These are phyloP conservation scores for Penicillium ucsense DNA, from an alignment of 495 filamentous ascomycete genomes.

Conservation along the genomic window DNA sequence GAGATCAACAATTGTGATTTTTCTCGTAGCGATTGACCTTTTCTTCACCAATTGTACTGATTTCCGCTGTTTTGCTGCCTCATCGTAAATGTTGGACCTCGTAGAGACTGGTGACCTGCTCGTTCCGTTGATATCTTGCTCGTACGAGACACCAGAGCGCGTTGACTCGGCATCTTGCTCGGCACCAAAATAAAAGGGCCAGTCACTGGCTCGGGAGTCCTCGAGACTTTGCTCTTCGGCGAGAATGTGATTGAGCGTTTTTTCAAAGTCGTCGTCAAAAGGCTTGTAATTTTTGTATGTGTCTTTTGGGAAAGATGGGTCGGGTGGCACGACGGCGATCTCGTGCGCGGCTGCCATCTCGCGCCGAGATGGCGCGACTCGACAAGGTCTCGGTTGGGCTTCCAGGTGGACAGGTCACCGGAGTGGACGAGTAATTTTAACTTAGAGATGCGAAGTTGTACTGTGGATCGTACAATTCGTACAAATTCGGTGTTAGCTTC, in stretches of 20 bases:
- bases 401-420: too few species aligned
- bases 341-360: conserved; percentile 1
- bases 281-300: conserved; percentile 8
- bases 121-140: neutral
- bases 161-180: neutral
- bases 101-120: too few species aligned
- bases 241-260: conserved; percentile 17
- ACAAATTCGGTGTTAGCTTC: neutral
- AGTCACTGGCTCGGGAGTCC: conserved; percentile 7
- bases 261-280: conserved; percentile 9
- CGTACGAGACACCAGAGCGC: neutral
- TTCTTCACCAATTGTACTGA: neutral
- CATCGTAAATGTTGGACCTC: too few species aligned
- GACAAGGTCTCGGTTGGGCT: too few species aligned
- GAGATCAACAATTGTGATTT: conserved; percentile 7
- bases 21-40: neutral
- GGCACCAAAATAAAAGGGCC: neutral
- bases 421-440: too few species aligned
- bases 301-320: conserved; percentile 10
- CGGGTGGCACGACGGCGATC: conserved; percentile 13
- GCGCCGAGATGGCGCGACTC: neutral
- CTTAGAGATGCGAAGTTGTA: neutral
- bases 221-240: conserved; percentile 17
- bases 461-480: neutral
- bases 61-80: too few species aligned